Evolutionary conservation across 2,329 filamentous ascomycete species (phyloP), one percentile per base, ranked within the genome.

Genomic region (Chaetomium sp.): DNA sequence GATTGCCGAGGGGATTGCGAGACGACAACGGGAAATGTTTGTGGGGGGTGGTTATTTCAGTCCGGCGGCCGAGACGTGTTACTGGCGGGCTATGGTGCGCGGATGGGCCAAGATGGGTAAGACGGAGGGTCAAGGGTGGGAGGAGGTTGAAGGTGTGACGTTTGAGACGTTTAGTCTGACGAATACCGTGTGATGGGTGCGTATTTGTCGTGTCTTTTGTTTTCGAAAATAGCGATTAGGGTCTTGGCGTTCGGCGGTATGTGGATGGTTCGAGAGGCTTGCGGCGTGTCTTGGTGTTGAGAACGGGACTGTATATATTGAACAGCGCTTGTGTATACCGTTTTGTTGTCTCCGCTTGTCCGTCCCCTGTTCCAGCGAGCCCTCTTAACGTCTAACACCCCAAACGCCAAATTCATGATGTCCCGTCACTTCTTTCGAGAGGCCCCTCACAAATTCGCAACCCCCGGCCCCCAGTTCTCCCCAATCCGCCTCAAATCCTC

Each of bases 401-500:
- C 19, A 27, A 27, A 27, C 19, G 19, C 19, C 19, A 27, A 27
- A 27, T 27, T 27, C 19, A 27, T 27, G 19, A 27, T 27, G 19
- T 27, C 19, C 19, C 19, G 19, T 27, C 19, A 27, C 19, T 27
- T 27, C 19, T 27, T 27, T 27, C 19, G 19, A 27, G 19, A 27
- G 19, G 11, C 27, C 32, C 34, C 34, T 78, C 69, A 89, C 57
- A 88, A 70, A 58, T 63, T 80, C 58, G 76, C 76, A 49, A 88
- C 76, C 7, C 90, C 90, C 1, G 91, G 89, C 55, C 80, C 81
- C 91, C 94, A 99, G 1, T 74, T 74, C 67, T 92, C 88, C 37
- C 91, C 94, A 69, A 99, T 94, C 63, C 87, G 79, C 69, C 87
- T 84, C 69, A 99, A 86, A 66, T 96, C 91, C 12, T 84, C 81